phyloP scores from a whole-genome alignment of 352 stramenopile species.

The Globisporangium barbulae region DNA sequence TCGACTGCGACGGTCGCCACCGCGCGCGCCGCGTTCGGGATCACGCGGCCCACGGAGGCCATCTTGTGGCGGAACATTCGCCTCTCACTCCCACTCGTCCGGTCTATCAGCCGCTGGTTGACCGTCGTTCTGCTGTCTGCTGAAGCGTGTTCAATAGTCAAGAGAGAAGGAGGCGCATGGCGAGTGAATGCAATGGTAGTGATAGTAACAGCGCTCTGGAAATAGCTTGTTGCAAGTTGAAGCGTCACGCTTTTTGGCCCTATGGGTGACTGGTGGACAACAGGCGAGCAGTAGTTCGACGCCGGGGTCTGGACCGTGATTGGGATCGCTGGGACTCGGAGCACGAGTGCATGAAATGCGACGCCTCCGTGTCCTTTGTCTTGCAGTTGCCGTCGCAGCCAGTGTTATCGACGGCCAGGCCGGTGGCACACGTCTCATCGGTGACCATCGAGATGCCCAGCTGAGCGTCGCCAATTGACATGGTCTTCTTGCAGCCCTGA shows the following conservation, averaged over 20 bases:
- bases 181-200: too few species aligned
- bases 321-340: conserved; percentile 5
- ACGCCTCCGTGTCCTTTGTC: conserved; percentile 9
- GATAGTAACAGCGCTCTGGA: too few species aligned
- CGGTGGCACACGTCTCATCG: conserved; percentile 4
- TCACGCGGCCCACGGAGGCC: conserved; percentile 3
- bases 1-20: neutral
- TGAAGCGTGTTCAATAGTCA: too few species aligned
- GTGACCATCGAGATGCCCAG: conserved; percentile 12
- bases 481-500: neutral
- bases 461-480: conserved; percentile 6
- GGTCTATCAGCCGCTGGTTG: neutral
- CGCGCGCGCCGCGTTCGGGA: neutral
- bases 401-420: neutral
- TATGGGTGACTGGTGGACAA: too few species aligned
- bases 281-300: conserved; percentile 8
- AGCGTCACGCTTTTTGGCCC: too few species aligned
- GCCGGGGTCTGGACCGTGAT: neutral
- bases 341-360: conserved; percentile 6
- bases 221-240: too few species aligned
- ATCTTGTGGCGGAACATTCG: conserved; percentile 12
- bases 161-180: too few species aligned
- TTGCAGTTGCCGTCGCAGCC: conserved; percentile 12
- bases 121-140: too few species aligned
- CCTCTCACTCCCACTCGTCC: neutral